Evolutionary conservation across 2,329 filamentous ascomycete species (phyloP).

Genomic region (Sporothrix mexicana): DNA sequence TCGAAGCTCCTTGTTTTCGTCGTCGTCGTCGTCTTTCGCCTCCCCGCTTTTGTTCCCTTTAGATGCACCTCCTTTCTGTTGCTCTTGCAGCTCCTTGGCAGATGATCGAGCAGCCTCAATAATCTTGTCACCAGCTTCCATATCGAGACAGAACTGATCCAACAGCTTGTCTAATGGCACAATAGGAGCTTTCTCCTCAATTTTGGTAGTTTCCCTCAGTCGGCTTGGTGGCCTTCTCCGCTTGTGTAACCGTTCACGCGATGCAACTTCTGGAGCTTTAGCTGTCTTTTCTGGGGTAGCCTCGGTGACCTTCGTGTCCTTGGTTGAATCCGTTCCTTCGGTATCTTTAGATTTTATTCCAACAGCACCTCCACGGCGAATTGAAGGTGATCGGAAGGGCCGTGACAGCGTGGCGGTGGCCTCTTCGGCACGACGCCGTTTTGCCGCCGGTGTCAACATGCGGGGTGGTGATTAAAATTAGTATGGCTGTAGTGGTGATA

Average conservation of each 20-base stretch:
- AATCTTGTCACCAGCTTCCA: conserved; percentile 32
- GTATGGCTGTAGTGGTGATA: no score
- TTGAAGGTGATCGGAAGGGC: conserved; percentile 71
- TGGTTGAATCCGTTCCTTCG: not conserved
- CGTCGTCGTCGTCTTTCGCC: conserved; percentile 3
- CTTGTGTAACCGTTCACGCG: conserved; percentile 43
- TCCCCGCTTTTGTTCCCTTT: not conserved
- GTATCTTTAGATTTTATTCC: not conserved
- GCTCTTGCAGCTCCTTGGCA: not conserved
- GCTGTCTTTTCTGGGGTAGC: not conserved
- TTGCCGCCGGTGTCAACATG: conserved; percentile 49
- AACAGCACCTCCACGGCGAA: not conserved
- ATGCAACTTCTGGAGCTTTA: not conserved
- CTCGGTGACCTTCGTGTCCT: not conserved
- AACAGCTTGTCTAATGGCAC: conserved; percentile 24
- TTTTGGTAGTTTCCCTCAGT: conserved; percentile 50
- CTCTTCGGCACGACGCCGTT: conserved; percentile 63
- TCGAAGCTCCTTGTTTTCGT: conserved; percentile 61
- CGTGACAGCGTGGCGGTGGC: conserved; percentile 66
- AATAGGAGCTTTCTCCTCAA: conserved; percentile 32
- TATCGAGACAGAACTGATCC: conserved; percentile 29
- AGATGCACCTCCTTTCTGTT: not conserved
- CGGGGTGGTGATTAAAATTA: not conserved
- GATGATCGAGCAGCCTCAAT: not conserved
- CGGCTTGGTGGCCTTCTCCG: conserved; percentile 54